These are phyloP conservation scores for Candida stauntonica DNA, from an alignment of 805 yeast genomes.

Conservation along the genomic window DNA sequence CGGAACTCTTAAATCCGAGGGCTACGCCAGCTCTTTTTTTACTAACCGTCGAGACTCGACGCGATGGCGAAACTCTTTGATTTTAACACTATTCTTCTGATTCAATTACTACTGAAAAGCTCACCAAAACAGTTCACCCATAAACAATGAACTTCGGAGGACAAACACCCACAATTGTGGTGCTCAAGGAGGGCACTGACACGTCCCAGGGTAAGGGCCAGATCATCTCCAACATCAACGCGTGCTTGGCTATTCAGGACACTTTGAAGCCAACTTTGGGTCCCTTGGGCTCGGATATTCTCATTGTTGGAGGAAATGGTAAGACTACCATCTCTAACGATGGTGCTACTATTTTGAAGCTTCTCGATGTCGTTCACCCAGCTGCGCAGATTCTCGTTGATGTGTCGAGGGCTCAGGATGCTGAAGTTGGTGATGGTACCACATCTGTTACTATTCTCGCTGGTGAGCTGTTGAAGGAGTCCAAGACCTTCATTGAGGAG, in stretches of 20 bases:
- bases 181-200: constrained; percentile 96
- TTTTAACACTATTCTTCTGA: neutral
- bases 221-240: constrained; percentile 90
- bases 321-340: constrained; percentile 95
- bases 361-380: constrained; percentile 94
- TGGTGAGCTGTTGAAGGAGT: constrained; percentile 90
- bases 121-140: too few species aligned
- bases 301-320: constrained; percentile 79
- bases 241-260: constrained; percentile 95
- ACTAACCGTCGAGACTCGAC: neutral
- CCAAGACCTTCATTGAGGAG: constrained; percentile 88
- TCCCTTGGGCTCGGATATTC: constrained; percentile 94
- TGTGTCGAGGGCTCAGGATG: constrained; percentile 93
- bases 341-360: constrained; percentile 92
- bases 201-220: constrained; percentile 96
- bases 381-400: constrained; percentile 96
- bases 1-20: neutral
- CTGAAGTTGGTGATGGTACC: constrained; percentile 98
- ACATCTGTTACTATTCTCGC: constrained; percentile 93
- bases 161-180: constrained; percentile 97
- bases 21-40: neutral
- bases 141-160: constrained; percentile 74
- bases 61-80: constrained; percentile 5
- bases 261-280: constrained; percentile 93
- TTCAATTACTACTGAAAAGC: too few species aligned